Base-by-base conservation (phyloP, 2,329 filamentous ascomycete genomes). In the Drechslerella coelobrocha region DNA sequence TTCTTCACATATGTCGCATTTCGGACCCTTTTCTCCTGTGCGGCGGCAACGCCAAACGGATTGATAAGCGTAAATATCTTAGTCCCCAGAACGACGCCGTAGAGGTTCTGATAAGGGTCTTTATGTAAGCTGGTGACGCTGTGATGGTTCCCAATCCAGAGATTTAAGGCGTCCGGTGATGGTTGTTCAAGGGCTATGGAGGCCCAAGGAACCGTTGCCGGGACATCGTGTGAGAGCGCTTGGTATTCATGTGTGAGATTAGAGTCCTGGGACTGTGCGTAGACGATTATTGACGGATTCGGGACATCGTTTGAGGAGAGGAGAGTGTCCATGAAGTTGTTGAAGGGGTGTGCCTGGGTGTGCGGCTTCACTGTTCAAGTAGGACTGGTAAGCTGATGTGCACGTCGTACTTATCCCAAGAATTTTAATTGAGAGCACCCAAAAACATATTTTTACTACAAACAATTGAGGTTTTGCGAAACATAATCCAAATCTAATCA, bases 21-120 rank as follows among this genome's bases (percentile, higher is more conserved):
- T 2, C 75, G 75, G 2, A 92, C 80, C 0, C 76, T 74, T 73
- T 79, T 80, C 79, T 93, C 90, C 66, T 86, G 85, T 45, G 92
- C 86, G 72, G 87, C 89, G 0, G 88, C 82, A 73, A 87, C 84
- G 72, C 86, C 89, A 0, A 89, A 78, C 0, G 90, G 87, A n/a
- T 90, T 88, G 0, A 94, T 79, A 0, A 94, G 81, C 0, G 87
- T 83, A 74, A 94, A 94, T 74, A 89, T 86, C 77, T 94, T 94
- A 61, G 80, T 80, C 0, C 90, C 91, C 0, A 86, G 78, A 12
- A 93, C 78, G 76, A 93, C 90, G 0, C 91, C 88, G 77, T 92
- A 94, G 0, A 94, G 83, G 77, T 94, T 94, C 78, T 94, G 90
- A 78, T 92, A 93, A 75, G 89, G 89, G 79, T 94, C 91, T 76